phyloP scores from a whole-genome alignment of 345 rosid genomes.

The Syzygium jambos region DNA sequence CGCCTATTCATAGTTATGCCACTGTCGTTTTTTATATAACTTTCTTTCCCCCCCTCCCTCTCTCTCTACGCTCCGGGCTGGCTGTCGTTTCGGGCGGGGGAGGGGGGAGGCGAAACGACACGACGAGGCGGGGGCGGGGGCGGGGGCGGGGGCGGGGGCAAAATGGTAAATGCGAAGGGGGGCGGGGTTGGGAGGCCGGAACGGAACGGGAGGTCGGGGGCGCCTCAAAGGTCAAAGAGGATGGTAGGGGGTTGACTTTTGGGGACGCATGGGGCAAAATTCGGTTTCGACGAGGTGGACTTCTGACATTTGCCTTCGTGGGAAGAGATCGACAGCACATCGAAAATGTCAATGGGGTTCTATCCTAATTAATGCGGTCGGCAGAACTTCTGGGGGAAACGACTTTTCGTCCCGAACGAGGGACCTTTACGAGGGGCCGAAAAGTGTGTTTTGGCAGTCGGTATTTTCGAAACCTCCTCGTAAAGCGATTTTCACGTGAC shows the following conservation, averaged over 20 bases:
- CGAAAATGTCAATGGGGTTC: not conserved
- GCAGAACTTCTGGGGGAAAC: not conserved
- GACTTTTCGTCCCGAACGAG: accelerated
- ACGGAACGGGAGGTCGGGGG: not conserved
- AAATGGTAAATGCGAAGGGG: not conserved
- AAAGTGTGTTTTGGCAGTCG: accelerated
- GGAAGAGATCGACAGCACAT: not conserved
- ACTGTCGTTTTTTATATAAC: not conserved
- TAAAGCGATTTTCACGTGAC: too few species aligned
- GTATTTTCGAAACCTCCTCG: too few species aligned
- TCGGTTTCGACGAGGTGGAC: not conserved
- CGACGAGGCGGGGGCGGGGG: not conserved
- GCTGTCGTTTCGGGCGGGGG: not conserved
- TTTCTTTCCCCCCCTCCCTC: not conserved
- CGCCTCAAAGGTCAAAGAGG: not conserved
- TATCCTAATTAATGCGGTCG: not conserved
- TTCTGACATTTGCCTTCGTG: not conserved
- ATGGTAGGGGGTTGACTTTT: not conserved
- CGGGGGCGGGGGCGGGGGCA: not conserved
- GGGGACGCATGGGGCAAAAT: not conserved
- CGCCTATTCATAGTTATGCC: not conserved
- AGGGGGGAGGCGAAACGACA: not conserved
- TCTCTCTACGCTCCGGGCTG: not conserved
- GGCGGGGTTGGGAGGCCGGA: not conserved
- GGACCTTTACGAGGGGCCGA: not conserved